Evolutionary conservation across 495 filamentous ascomycete genomes (phyloP), one percentile per base, ranked within the genome.

Genomic region (Baudoinia panamericana): DNA sequence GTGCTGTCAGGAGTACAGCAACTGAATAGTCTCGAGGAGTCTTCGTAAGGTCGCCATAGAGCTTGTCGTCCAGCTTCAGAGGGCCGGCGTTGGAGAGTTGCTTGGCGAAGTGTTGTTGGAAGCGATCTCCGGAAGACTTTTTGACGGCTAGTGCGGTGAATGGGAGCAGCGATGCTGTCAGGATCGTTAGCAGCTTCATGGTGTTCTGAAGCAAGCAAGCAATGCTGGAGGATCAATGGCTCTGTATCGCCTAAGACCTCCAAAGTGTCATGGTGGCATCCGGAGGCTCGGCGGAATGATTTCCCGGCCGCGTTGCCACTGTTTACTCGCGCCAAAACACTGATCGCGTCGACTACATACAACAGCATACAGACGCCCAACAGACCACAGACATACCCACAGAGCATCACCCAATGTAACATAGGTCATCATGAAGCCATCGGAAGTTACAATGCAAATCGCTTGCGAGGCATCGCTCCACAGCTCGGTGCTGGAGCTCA

Each of bases 1-100:
- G 60, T 36, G 90, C 90, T 8, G 92, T 99, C 38, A 99, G 65
- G 23, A 96, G 72, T 1, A 96, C 75, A 6, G 74, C 81, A 11
- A 78, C 71, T 24, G 78, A 74, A 57, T 95, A 92, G 59, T 96
- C 80, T 38, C 90, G 73, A 22, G 92, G 83, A 2, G 71, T 62
- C 1, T 73, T 57, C 0, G 82, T 90, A 41, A 96, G 63, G 46
- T 82, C 70, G 35, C 73, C 70, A 63, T 88, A 96, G 21, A 69
- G 65, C 5, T 64, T 50, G 58, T 93, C 85, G 58, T 76, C 67
- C 45, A 99, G 70, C 63, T 84, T 71, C 52, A 95, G 50, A 2
- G 85, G 77, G 18, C 70, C 53, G 24, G n/a, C 28, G 0, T 73
- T 75, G 20, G 76, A 66, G 38, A 74, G 70, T 26, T 81, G 71